These are phyloP conservation scores for Quercus berberidifolia DNA, from an alignment of 306 rosid genomes.

Conservation along the genomic window DNA sequence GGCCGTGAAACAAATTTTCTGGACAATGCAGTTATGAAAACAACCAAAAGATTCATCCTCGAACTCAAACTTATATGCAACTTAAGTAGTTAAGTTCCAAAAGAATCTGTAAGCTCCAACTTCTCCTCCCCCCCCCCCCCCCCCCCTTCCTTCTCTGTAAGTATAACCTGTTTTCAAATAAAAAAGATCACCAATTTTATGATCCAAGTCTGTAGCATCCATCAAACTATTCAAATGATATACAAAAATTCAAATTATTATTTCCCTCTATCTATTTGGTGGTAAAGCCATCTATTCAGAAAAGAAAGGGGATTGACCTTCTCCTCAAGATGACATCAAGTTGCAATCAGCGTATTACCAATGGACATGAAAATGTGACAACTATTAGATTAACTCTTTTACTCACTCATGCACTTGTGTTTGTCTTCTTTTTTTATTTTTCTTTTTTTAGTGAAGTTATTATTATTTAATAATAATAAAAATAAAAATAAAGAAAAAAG, in stretches of 20 bases:
- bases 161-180: background rate
- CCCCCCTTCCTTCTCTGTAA: background rate
- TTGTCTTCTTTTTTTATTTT: background rate
- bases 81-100: background rate
- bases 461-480: no score
- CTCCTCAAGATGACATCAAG: background rate
- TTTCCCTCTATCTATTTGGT: background rate
- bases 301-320: background rate
- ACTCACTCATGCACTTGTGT: background rate
- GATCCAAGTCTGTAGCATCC: background rate
- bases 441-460: background rate
- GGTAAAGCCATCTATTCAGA: background rate
- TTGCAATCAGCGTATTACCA: background rate
- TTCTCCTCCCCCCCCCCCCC: background rate
- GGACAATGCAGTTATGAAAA: background rate
- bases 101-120: background rate
- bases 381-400: no score
- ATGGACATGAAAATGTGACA: background rate
- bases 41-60: background rate
- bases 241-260: background rate
- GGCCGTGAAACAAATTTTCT: background rate
- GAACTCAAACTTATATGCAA: background rate
- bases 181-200: background rate
- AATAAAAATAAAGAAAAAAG: no score
- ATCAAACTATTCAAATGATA: constrained; percentile 4